Base-by-base conservation (phyloP, 1,284 basidiomycete species). In the Athelia psychrophila region DNA sequence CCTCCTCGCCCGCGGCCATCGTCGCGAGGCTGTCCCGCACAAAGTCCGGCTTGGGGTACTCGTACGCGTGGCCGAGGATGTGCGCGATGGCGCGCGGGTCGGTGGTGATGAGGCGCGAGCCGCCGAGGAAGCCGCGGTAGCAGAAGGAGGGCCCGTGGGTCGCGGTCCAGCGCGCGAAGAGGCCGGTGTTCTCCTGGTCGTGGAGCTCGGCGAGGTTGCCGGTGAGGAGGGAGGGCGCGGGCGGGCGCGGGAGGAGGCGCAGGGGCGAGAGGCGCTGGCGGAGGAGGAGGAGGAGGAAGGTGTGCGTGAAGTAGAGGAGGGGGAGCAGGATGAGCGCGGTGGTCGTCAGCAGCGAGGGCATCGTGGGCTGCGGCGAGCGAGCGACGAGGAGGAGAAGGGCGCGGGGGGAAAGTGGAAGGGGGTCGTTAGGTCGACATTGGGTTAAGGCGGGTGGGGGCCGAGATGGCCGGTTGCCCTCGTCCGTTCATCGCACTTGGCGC, bases 31-130 rank as follows among this genome's bases (percentile, higher is more conserved):
- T 73, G 35, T 81, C 76, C 22, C 81, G 71, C 12, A 87, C 74
- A 53, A 83, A 81, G 44, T 80, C 75, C 1, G 86, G 84, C 61
- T 88, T 89, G 19, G 83, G 84, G 61, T 83, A 88, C 35, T 78
- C 73, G 59, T 88, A 83, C 3, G 80, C 75, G 52, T 78, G 75
- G 12, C 72, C 70, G 48, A 89, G 76, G 49, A 90, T 80, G 56
- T 86, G 76, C 3, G 78, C 72, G 23, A 88, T 66, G 0, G 86
- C 84, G 22, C 72, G 66, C 0, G 79, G 77, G 64, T 89, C 86
- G 38, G 75, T 78, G n/a, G 81, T 81, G 67, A 83, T 72, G 50
- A 89, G 71, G 27, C 27, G 27, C 6, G 6, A 42, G 8, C 76
- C 78, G 35, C 76, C 73, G 52, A 83, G 64, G 65, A 85, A 80